Evolutionary conservation across 345 rosid genomes (phyloP).

Genomic region (Limnanthes douglasii): DNA sequence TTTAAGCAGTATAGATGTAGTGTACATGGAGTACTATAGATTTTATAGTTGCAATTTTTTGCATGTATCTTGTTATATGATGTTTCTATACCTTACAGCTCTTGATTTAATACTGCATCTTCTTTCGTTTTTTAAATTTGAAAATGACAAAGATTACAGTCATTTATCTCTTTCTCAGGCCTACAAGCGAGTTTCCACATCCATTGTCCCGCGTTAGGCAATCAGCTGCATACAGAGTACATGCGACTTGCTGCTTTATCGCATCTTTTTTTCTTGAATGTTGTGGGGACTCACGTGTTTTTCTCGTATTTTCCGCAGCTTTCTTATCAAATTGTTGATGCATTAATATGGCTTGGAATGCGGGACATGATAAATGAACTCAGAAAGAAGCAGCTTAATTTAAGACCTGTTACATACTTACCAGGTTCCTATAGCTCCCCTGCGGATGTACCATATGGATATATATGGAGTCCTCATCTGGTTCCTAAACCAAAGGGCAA

Average conservation of each 20-base stretch:
- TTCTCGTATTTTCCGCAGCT: no score
- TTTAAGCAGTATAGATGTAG: background rate
- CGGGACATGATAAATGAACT: conserved; percentile 94
- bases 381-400: conserved; percentile 78
- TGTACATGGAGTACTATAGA: conserved; percentile 15
- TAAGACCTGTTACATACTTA: conserved; percentile 94
- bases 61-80: no score
- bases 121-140: conserved; percentile 11
- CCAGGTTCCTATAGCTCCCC: conserved; percentile 93
- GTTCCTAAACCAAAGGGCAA: conserved; percentile 99
- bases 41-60: conserved; percentile 9
- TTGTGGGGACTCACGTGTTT: no score
- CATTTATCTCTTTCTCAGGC: conserved; percentile 41
- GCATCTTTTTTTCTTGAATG: no score
- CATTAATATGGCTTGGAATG: conserved; percentile 97
- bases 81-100: no score
- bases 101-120: conserved; percentile 16
- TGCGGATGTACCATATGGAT: conserved; percentile 78
- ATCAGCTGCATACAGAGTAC: conserved; percentile 95
- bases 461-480: conserved; percentile 98
- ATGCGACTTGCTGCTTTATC: conserved; percentile 18
- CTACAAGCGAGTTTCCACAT: conserved; percentile 97
- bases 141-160: no score
- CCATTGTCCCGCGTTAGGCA: conserved; percentile 98
- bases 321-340: conserved; percentile 93